These are phyloP conservation scores for Pseudocercospora fuligena DNA, from an alignment of 2,329 filamentous ascomycete genomes.

Conservation along the genomic window DNA sequence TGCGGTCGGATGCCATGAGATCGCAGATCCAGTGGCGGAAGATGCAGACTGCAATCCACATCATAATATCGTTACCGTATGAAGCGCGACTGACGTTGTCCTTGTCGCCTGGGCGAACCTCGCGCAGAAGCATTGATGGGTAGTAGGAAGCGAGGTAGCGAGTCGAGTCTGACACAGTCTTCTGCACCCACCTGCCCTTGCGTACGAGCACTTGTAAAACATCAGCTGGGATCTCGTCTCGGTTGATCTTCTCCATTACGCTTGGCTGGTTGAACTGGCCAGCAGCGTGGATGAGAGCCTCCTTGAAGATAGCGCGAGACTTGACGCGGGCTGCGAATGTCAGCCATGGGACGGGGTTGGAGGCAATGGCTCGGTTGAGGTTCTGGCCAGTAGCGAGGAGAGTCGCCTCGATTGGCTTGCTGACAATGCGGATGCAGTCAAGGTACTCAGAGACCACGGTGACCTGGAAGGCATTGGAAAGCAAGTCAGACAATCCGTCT, in stretches of 20 bases:
- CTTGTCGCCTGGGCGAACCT: constrained; percentile 36
- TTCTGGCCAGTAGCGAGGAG: constrained; percentile 54
- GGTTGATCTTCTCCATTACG: constrained; percentile 31
- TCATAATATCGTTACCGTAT: constrained; percentile 55
- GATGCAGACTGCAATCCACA: constrained; percentile 56
- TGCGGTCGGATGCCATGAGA: constrained; percentile 46
- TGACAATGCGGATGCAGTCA: constrained; percentile 47
- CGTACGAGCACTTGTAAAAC: constrained; percentile 39
- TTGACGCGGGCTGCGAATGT: constrained; percentile 52
- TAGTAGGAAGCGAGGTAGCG: constrained; percentile 44
- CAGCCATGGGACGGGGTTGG: constrained; percentile 52
- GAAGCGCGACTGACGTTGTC: constrained; percentile 46
- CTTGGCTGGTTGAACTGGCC: constrained; percentile 45
- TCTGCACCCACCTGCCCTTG: constrained; percentile 36
- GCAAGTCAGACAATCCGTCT: constrained; percentile 43
- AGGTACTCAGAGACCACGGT: constrained; percentile 55
- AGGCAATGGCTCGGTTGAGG: constrained; percentile 52
- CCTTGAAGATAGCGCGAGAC: constrained; percentile 52
- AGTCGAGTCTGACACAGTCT: constrained; percentile 36
- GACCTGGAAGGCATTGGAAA: constrained; percentile 49
- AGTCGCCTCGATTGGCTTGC: constrained; percentile 53
- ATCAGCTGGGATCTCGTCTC: constrained; percentile 28
- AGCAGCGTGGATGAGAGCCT: constrained; percentile 51
- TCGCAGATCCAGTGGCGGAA: constrained; percentile 55
- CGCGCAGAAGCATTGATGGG: constrained; percentile 35